phyloP scores from a whole-genome alignment of 2,329 filamentous ascomycete species.

The Didymellaceae sp. region DNA sequence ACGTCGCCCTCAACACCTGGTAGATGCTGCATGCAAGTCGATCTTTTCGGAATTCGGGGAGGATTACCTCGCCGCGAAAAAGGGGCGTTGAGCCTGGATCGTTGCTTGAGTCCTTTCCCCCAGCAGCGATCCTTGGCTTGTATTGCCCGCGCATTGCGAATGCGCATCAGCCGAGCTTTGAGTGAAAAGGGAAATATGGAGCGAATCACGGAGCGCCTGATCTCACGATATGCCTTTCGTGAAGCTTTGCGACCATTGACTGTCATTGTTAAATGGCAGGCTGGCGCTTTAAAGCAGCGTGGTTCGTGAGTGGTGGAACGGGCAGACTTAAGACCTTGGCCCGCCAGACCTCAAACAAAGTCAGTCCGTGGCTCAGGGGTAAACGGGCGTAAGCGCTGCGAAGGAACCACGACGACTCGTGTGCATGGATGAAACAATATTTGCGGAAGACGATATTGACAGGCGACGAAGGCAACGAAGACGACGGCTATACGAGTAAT shows the following conservation, averaged over 20 bases:
- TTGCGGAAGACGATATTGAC: conserved; percentile 8
- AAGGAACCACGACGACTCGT: conserved; percentile 11
- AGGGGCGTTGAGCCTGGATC: conserved; percentile 2
- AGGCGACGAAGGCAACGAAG: not conserved
- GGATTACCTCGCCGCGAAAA: conserved; percentile 7
- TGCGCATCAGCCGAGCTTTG: conserved; percentile 7
- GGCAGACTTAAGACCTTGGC: not conserved
- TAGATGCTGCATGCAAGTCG: not conserved
- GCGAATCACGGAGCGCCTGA: conserved; percentile 16
- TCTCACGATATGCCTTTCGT: not conserved
- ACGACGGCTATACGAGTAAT: conserved; percentile 3
- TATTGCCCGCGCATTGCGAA: conserved; percentile 10
- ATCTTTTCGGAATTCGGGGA: not conserved
- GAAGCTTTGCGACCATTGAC: not conserved
- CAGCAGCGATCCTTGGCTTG: conserved; percentile 9
- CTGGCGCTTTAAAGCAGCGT: conserved; percentile 3
- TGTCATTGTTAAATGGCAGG: not conserved
- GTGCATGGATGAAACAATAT: conserved; percentile 15
- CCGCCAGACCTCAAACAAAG: not conserved
- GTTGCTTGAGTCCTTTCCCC: conserved; percentile 6
- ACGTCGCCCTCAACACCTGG: not conserved
- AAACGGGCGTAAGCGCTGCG: conserved; percentile 11
- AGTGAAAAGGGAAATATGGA: conserved; percentile 16
- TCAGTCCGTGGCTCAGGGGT: conserved; percentile 16
- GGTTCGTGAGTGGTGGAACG: conserved; percentile 4